A percentile compares a stretch with the other conserved stretches of the same genome.
Evolutionary conservation across 345 rosid species (phyloP).

Genomic region (Turnera subulata): DNA sequence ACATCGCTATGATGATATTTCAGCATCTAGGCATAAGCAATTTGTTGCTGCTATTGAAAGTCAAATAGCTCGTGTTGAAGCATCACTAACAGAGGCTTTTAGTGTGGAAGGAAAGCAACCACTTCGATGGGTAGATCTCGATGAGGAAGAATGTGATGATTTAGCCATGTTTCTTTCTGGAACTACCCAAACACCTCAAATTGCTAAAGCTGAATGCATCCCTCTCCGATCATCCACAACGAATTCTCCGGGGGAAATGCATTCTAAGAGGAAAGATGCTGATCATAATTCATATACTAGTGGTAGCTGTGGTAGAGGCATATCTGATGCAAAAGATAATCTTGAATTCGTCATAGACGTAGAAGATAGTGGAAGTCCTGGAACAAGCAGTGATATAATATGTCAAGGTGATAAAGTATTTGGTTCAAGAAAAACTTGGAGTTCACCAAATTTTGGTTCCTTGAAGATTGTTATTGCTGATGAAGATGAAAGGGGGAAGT

Average conservation of each 20-base stretch:
- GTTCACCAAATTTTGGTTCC: constrained; percentile 59
- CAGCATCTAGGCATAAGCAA: constrained; percentile 62
- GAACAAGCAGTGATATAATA: constrained; percentile 25
- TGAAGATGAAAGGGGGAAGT: constrained; percentile 31
- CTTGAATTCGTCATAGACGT: constrained; percentile 35
- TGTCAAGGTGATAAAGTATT: constrained; percentile 33
- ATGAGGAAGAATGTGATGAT: constrained; percentile 79
- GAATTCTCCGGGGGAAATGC: constrained; percentile 26
- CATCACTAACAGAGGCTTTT: constrained; percentile 47
- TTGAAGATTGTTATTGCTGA: constrained; percentile 50
- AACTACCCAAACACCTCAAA: constrained; percentile 29
- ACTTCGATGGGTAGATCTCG: constrained; percentile 63
- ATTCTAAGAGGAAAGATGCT: constrained; percentile 23
- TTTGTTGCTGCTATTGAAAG: constrained; percentile 65
- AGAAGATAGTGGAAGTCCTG: constrained; percentile 35
- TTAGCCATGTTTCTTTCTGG: constrained; percentile 80
- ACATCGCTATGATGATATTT: constrained; percentile 39
- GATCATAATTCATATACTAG: constrained; percentile 15
- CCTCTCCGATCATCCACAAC: constrained; percentile 21
- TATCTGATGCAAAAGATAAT: constrained; percentile 20
- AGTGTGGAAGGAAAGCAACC: constrained; percentile 60
- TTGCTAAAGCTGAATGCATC: constrained; percentile 30
- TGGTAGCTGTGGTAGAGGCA: constrained; percentile 32
- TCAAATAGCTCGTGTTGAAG: constrained; percentile 60
- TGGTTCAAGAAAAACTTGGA: constrained; percentile 55